Evolutionary conservation across 257 asterid genomes (phyloP).

Genomic region (Perilla frutescens): DNA sequence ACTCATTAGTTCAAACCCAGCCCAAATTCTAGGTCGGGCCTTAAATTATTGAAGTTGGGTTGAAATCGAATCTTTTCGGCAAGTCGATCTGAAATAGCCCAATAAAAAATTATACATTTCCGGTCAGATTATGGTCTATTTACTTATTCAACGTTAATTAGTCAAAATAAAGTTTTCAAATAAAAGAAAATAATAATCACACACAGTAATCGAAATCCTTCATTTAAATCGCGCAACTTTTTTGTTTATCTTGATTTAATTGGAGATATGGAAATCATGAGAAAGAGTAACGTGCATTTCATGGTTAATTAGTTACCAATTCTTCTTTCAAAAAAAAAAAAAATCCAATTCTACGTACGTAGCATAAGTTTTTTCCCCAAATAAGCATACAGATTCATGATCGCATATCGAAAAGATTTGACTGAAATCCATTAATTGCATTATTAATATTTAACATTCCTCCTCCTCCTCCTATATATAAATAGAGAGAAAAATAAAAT

Average conservation of each 20-base stretch:
- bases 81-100: too few species aligned
- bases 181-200: background rate
- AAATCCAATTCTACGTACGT: background rate
- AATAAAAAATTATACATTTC: too few species aligned
- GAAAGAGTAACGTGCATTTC: too few species aligned
- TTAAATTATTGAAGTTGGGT: background rate
- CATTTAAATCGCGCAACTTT: too few species aligned
- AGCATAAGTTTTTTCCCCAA: background rate
- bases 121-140: background rate
- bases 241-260: background rate
- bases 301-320: background rate
- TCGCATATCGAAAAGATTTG: constrained; percentile 20
- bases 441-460: too few species aligned
- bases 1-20: background rate
- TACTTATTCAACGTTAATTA: background rate
- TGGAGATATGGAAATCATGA: background rate
- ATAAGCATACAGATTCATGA: background rate
- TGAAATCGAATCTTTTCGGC: too few species aligned
- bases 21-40: background rate
- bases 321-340: background rate
- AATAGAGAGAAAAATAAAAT: background rate
- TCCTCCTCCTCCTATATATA: constrained; percentile 26
- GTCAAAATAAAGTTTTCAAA: background rate
- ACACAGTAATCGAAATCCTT: background rate
- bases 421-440: background rate